phyloP scores from a whole-genome alignment of 2,329 filamentous ascomycete genomes.

The Nemania sp. region DNA sequence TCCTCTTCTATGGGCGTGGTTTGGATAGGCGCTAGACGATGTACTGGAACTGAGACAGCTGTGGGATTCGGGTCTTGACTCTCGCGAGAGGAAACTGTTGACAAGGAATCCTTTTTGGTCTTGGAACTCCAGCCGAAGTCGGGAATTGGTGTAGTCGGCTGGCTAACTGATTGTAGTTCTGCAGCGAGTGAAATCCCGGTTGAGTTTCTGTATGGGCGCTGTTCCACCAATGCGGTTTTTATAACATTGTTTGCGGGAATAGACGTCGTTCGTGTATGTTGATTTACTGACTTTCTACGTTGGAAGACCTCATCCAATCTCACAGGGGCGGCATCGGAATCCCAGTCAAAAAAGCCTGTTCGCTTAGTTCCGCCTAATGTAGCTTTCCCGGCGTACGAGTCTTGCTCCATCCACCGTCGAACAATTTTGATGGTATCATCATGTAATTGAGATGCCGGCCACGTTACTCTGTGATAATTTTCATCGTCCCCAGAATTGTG shows the following conservation, averaged over 20 bases:
- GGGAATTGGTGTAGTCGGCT: slow-evolving; percentile 22
- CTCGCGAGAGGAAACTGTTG: neutral
- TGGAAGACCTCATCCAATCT: slow-evolving; percentile 61
- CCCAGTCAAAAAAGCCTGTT: slow-evolving; percentile 71
- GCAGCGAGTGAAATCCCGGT: slow-evolving; percentile 38
- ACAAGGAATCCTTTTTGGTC: slow-evolving; percentile 22
- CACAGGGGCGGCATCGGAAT: slow-evolving; percentile 63
- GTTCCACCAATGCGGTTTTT: neutral
- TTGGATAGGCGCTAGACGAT: slow-evolving; percentile 20
- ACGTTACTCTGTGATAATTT: slow-evolving; percentile 69
- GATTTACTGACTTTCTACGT: slow-evolving; percentile 49
- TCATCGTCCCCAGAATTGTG: slow-evolving; percentile 69
- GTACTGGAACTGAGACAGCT: neutral
- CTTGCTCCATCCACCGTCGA: slow-evolving; percentile 74
- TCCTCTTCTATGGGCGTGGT: slow-evolving; percentile 52
- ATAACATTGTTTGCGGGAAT: slow-evolving; percentile 38
- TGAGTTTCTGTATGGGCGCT: slow-evolving; percentile 37
- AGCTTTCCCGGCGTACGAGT: slow-evolving; percentile 66
- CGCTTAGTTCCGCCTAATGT: slow-evolving; percentile 59
- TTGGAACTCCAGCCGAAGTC: slow-evolving; percentile 46
- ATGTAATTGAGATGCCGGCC: slow-evolving; percentile 67
- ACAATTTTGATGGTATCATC: slow-evolving; percentile 68
- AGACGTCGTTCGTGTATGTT: slow-evolving; percentile 46
- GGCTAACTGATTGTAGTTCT: slow-evolving; percentile 3
- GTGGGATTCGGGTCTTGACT: neutral